Evolutionary conservation across 345 rosid genomes (phyloP).

Genomic region (Camelina hispida): DNA sequence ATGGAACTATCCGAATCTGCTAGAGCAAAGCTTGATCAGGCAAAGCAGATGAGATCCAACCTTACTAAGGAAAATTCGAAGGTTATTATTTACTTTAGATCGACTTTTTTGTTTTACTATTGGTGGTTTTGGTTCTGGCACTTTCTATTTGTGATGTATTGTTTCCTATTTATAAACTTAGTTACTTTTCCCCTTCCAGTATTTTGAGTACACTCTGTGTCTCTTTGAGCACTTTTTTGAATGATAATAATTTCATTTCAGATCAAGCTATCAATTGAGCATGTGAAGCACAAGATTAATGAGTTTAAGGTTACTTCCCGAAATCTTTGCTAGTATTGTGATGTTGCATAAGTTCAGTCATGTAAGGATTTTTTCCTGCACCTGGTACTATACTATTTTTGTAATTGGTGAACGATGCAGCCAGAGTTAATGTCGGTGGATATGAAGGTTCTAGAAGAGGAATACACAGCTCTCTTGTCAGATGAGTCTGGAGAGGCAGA

Average conservation of each 20-base stretch:
- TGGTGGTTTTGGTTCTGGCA: constrained; percentile 29
- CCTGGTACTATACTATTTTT: not conserved
- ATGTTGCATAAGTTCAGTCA: constrained; percentile 9
- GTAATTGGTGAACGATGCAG: constrained; percentile 46
- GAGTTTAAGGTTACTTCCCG: constrained; percentile 50
- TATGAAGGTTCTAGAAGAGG: constrained; percentile 56
- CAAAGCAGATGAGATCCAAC: constrained; percentile 50
- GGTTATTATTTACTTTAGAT: constrained; percentile 48
- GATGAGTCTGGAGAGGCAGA: constrained; percentile 65
- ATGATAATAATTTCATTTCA: constrained; percentile 43
- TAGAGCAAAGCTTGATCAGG: constrained; percentile 57
- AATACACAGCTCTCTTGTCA: constrained; percentile 54
- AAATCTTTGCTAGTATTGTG: constrained; percentile 23
- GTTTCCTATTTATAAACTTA: not conserved
- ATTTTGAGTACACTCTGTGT: not conserved
- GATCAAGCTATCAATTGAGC: constrained; percentile 58
- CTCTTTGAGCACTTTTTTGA: constrained; percentile 19
- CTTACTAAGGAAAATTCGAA: constrained; percentile 53
- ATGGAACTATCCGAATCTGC: constrained; percentile 54
- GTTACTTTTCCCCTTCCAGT: not conserved
- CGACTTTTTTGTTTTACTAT: not conserved
- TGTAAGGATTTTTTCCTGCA: not conserved
- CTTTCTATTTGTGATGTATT: not conserved
- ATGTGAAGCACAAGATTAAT: constrained; percentile 53
- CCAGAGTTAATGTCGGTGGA: constrained; percentile 64